phyloP scores from a whole-genome alignment of 2,329 filamentous ascomycete species.

The Trichoderma polysporum region DNA sequence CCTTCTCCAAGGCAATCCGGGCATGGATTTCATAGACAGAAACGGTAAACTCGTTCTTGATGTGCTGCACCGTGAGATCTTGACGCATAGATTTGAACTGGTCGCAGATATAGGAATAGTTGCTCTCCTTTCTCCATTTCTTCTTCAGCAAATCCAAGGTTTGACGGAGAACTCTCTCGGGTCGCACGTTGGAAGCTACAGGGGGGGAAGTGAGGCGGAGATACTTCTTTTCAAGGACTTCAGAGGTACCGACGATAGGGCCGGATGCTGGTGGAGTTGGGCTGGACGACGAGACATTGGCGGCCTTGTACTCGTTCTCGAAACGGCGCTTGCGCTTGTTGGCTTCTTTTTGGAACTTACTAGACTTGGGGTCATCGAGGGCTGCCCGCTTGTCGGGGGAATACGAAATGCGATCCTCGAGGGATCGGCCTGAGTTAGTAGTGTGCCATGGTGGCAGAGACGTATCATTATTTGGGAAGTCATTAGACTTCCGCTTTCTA shows the following conservation, averaged over 20 bases:
- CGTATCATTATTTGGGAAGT: constrained; percentile 52
- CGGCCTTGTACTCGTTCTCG: constrained; percentile 62
- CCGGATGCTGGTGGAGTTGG: constrained; percentile 58
- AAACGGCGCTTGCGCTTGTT: constrained; percentile 90
- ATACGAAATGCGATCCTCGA: constrained; percentile 76
- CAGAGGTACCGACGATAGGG: constrained; percentile 82
- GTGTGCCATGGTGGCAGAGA: constrained; percentile 71
- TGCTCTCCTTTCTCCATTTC: constrained; percentile 91
- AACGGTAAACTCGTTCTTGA: constrained; percentile 95
- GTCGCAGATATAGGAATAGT: constrained; percentile 97
- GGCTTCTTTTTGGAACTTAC: constrained; percentile 91
- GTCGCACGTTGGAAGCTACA: constrained; percentile 84
- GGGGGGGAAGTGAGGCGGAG: constrained; percentile 90
- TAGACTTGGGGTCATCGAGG: constrained; percentile 56
- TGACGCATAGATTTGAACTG: constrained; percentile 99
- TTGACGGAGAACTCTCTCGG: constrained; percentile 74
- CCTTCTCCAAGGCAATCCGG: constrained; percentile 95
- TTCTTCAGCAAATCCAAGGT: constrained; percentile 86
- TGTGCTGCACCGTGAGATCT: constrained; percentile 95
- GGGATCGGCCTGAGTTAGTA: constrained; percentile 57
- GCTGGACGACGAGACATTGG: constrained; percentile 56
- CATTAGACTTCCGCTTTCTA: constrained; percentile 82
- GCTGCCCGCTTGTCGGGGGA: constrained; percentile 43
- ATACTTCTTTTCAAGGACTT: constrained; percentile 87
- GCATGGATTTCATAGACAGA: constrained; percentile 97